Conservation (phyloP, 176 grass and related monocot genomes). For the Triticum turgidum region DNA sequence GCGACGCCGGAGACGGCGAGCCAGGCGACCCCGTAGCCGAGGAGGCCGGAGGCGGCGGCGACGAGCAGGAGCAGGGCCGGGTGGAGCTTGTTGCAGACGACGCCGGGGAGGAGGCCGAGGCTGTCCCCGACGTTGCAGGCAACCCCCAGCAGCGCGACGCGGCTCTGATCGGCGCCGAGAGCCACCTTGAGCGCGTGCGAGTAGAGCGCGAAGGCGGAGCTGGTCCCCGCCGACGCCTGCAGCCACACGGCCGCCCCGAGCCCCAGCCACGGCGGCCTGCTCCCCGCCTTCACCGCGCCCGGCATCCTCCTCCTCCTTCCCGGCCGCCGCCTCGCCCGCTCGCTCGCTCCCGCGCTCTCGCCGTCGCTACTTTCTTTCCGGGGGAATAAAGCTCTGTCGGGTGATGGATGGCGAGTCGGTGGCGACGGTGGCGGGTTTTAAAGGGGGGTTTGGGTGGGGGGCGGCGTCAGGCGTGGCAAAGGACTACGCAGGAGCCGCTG, state of each 20-base stretch:
- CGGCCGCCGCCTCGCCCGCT: not conserved
- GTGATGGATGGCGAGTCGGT: not conserved
- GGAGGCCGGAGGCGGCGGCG: constrained; percentile 48
- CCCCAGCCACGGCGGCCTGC: constrained; percentile 82
- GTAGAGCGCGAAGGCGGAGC: constrained; percentile 85
- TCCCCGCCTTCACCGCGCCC: constrained; percentile 61
- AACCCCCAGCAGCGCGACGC: constrained; percentile 75
- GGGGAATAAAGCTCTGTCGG: not conserved
- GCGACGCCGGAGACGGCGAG: constrained; percentile 55
- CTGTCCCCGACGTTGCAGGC: constrained; percentile 92
- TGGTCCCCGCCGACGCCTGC: constrained; percentile 64
- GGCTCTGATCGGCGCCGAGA: constrained; percentile 63
- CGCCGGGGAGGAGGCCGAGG: constrained; percentile 70
- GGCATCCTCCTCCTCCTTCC: constrained; percentile 2
- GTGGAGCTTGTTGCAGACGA: constrained; percentile 84
- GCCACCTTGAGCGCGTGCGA: constrained; percentile 73
- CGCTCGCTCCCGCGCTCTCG: not conserved
- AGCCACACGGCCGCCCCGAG: constrained; percentile 78
- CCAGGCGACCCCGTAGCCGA: constrained; percentile 63
- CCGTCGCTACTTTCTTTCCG: not conserved
- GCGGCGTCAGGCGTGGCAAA: not conserved
- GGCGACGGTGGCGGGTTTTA: not conserved
- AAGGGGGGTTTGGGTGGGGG: constrained; percentile 1
- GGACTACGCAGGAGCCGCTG: not conserved
- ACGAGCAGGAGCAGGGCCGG: constrained; percentile 67